Conservation (phyloP, 2,329 filamentous ascomycete species). For the Sporothrix phasma region DNA sequence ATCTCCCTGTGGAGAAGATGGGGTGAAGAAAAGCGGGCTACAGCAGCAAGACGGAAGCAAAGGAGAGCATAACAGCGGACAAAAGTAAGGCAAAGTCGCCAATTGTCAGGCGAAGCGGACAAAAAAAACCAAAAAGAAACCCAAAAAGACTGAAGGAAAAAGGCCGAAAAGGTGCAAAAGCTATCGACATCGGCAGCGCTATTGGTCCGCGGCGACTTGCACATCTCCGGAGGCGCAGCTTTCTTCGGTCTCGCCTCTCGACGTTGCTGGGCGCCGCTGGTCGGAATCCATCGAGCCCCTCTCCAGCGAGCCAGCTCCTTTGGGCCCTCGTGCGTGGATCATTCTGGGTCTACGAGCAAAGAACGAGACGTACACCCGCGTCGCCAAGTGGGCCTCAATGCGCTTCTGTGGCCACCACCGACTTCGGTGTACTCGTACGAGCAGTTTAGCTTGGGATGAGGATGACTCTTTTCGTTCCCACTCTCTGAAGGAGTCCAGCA, state of each 20-base stretch:
- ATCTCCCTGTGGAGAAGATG: conserved; percentile 9
- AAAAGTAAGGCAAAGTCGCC: background rate
- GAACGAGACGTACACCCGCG: background rate
- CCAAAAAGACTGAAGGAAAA: conserved; percentile 4
- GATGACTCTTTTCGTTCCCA: background rate
- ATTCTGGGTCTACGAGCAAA: background rate
- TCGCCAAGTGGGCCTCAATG: background rate
- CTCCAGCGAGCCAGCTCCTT: background rate
- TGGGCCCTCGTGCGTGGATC: background rate
- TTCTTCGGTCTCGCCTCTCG: background rate
- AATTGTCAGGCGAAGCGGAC: background rate
- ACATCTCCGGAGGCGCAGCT: conserved; percentile 15
- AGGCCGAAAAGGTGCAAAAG: background rate
- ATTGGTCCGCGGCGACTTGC: conserved; percentile 19
- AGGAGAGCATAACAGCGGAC: background rate
- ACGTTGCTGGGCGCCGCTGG: background rate
- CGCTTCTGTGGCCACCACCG: background rate
- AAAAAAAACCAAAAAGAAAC: background rate
- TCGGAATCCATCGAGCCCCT: background rate
- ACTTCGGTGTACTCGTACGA: background rate
- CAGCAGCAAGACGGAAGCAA: background rate
- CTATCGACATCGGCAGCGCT: background rate
- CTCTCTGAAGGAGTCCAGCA: background rate
- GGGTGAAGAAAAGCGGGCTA: conserved; percentile 1
- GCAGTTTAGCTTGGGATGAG: background rate